These are phyloP conservation scores for Staphylotrichum tortipilum DNA, from an alignment of 495 filamentous ascomycete genomes.

Conservation along the genomic window DNA sequence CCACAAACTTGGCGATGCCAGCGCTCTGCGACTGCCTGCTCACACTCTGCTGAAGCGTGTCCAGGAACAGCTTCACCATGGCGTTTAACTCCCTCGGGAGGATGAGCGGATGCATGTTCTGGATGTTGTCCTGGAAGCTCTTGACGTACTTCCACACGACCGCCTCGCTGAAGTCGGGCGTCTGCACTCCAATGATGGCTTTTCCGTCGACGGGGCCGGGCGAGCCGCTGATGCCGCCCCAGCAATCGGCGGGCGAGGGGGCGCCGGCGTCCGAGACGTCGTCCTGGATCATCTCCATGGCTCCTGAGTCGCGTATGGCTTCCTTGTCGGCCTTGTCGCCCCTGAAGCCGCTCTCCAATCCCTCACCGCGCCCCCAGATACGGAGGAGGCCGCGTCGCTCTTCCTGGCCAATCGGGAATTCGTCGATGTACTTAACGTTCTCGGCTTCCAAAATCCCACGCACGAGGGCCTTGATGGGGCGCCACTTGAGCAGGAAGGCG, in stretches of 20 bases:
- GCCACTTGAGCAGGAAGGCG: conserved; percentile 66
- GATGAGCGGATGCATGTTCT: conserved; percentile 86
- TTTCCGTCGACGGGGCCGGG: conserved; percentile 30
- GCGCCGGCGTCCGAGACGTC: conserved; percentile 41
- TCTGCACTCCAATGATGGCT: conserved; percentile 42
- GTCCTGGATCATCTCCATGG: conserved; percentile 24
- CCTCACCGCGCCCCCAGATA: conserved; percentile 73
- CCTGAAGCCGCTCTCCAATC: conserved; percentile 37
- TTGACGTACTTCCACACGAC: conserved; percentile 56
- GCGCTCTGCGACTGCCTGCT: conserved; percentile 14
- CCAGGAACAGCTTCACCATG: conserved; percentile 43
- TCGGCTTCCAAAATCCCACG: conserved; percentile 33
- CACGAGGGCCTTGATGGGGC: conserved; percentile 51
- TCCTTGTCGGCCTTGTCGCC: conserved; percentile 15
- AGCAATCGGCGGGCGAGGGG: conserved; percentile 39
- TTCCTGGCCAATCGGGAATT: conserved; percentile 61
- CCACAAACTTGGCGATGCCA: conserved; percentile 24
- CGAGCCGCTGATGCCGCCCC: conserved; percentile 42
- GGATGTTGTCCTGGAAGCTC: conserved; percentile 71
- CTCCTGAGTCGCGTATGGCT: conserved; percentile 22
- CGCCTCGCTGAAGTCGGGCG: conserved; percentile 53
- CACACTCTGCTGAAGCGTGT: conserved; percentile 27
- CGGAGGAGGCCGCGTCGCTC: conserved; percentile 65
- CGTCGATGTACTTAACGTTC: conserved; percentile 54
- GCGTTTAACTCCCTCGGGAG: conserved; percentile 39